Base-by-base conservation (phyloP, 139 green algal species). In the Micractinium conductrix region DNA sequence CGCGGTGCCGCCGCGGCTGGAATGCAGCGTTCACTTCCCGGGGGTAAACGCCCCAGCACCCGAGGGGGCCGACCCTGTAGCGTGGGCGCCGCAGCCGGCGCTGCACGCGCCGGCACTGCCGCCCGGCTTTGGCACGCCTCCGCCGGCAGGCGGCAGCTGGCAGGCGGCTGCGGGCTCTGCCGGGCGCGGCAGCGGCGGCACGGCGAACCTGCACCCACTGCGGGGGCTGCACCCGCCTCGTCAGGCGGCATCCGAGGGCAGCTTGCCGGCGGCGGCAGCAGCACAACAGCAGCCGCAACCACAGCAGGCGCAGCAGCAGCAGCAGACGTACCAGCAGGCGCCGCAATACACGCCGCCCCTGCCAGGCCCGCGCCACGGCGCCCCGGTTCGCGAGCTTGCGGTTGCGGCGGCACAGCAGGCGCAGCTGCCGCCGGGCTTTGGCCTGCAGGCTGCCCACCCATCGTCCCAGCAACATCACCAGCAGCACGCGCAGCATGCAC, bases 1-100 rank as follows among this genome's bases (percentile, higher is more conserved):
- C 10, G 67, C 28, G 22, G 37, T 74, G 38, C 80, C 50, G 2
- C 74, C 81, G 53, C 65, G 75, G 78, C 75, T 69, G n/a, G 83
- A 84, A 62, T 35, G 33, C 28, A 9, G 37, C 28, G 81, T 75
- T 14, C 53, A 45, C 28, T 88, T 88, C 37, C 83, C 83, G 4
- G 87, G 87, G 4, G 44, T 90, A 28, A 90, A 90, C 62, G 87
- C 84, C 1, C 87, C 87, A 2, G 24, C 80, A 8, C 87, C 83
- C 1, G 65, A 65, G 22, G 84, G 79, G 1, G 87, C 83, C 28
- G 78, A 86, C 60, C 28, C n/a, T 1, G 26, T 33, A 21, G 26
- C 58, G 12, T 89, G 85, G 85, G 65, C 33, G 33, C 45, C 68
- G 42, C 48, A 68, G 37, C 74, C 28, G 43, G 24, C 45, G 16